Conservation (phyloP, 345 rosid species). For the Corymbia maculata region DNA sequence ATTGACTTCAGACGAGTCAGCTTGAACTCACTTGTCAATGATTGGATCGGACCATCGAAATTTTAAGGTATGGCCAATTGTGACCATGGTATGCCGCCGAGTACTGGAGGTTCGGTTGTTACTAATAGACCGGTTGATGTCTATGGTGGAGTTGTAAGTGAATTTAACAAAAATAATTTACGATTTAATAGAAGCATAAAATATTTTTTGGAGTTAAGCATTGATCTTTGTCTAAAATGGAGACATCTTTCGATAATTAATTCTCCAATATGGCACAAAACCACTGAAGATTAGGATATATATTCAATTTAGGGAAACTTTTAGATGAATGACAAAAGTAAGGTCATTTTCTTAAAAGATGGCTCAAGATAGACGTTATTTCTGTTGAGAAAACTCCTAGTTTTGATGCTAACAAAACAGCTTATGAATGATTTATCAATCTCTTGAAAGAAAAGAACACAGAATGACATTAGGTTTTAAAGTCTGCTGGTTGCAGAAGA, state of each 20-base stretch:
- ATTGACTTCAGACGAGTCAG: not conserved
- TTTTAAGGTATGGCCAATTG: not conserved
- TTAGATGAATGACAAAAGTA: not conserved
- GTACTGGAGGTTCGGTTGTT: not conserved
- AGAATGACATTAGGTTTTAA: no score
- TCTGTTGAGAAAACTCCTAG: no score
- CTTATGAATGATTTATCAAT: no score
- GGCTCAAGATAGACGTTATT: not conserved
- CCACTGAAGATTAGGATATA: not conserved
- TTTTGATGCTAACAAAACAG: no score
- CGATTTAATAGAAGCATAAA: not conserved
- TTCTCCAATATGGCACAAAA: not conserved
- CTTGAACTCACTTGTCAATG: not conserved
- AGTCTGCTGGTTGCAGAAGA: no score
- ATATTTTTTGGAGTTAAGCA: not conserved
- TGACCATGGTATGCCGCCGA: not conserved
- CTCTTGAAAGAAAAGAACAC: no score
- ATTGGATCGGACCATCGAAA: not conserved
- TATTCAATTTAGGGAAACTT: not conserved
- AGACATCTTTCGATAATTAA: not conserved
- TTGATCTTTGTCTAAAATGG: not conserved
- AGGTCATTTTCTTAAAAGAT: not conserved
- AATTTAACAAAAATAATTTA: not conserved
- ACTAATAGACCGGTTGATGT: not conserved
- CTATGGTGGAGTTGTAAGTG: not conserved